Base-by-base conservation (phyloP, 2,329 filamentous ascomycete genomes). In the Aspergillus eucalypticola region DNA sequence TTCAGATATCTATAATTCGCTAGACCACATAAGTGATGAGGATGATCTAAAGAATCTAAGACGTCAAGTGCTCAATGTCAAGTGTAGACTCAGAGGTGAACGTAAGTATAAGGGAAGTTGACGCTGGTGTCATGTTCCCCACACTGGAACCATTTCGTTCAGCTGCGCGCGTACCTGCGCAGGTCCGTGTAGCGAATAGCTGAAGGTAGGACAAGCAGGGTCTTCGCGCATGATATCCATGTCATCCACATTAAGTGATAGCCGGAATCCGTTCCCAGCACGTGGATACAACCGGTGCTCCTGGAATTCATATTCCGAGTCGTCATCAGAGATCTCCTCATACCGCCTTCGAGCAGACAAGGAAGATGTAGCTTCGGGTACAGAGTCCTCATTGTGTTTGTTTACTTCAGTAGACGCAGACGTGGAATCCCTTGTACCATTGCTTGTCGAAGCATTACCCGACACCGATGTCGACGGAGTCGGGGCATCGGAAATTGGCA, bases 231-330 rank as follows among this genome's bases (percentile, higher is more conserved):
- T 71, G 77, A 87, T 88, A 59, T 86, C 80, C 41, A 87, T 66
- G 69, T 89, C 86, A 25, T 85, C 82, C 17, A 79, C 79, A 64
- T 88, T 84, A 0, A 82, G 80, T 6, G 83, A 80, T 19, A 89
- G 69, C 23, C 79, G 82, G 27, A 90, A 76, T 2, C 88, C 87
- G 57, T 87, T 82, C 1, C 87, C 88, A 6, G 87, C 79, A 63
- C 83, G 83, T 0, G 87, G 87, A 65, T 89, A 89, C 46, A 87
- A 81, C 27, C 84, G 82, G 67, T 87, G 86, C 49, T 84, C 83
- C 38, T 79, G 77, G 50, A 86, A 82, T 61, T 71, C 70, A 29
- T 70, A 70, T 39, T 70, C 71, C 5, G 69, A 82, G n/a, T 78
- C 81, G 42, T 68, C 80, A 49, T 68, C 67, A 1, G 65, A 64